Conservation (phyloP, 768 basidiomycete species). For the Pholiota molesta region DNA sequence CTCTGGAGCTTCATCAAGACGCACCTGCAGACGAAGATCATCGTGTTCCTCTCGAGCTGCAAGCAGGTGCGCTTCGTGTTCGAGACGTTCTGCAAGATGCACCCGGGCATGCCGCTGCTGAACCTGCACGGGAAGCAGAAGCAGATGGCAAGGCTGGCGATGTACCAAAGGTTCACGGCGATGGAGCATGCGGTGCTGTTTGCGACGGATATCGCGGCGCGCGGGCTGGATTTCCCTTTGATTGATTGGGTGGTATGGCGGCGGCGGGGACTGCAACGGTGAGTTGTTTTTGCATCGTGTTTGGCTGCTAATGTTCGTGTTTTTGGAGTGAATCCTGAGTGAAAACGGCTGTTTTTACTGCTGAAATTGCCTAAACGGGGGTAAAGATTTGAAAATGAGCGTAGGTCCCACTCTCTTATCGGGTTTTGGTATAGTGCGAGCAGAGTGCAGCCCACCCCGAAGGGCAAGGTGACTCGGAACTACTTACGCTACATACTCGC, state of each 20-base stretch:
- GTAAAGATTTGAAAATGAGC: no score
- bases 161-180: constrained; percentile 83
- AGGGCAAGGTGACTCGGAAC: no score
- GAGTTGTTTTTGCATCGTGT: no score
- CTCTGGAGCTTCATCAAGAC: constrained; percentile 95
- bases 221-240: constrained; percentile 94
- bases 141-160: constrained; percentile 82
- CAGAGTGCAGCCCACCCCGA: no score
- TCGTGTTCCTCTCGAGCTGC: constrained; percentile 93
- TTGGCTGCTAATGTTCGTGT: no score
- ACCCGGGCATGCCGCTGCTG: constrained; percentile 91
- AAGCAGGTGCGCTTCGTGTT: constrained; percentile 98
- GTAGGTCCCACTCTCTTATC: no score
- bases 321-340: no score
- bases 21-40: constrained; percentile 86
- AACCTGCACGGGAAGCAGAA: constrained; percentile 97
- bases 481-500: no score
- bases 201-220: constrained; percentile 95
- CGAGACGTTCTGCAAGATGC: constrained; percentile 94
- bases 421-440: no score
- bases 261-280: no score
- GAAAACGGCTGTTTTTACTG: no score
- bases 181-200: constrained; percentile 86
- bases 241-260: constrained; percentile 99
- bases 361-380: no score